phyloP scores from a whole-genome alignment of 352 stramenopile species.

The Globisporangium viniferum region DNA sequence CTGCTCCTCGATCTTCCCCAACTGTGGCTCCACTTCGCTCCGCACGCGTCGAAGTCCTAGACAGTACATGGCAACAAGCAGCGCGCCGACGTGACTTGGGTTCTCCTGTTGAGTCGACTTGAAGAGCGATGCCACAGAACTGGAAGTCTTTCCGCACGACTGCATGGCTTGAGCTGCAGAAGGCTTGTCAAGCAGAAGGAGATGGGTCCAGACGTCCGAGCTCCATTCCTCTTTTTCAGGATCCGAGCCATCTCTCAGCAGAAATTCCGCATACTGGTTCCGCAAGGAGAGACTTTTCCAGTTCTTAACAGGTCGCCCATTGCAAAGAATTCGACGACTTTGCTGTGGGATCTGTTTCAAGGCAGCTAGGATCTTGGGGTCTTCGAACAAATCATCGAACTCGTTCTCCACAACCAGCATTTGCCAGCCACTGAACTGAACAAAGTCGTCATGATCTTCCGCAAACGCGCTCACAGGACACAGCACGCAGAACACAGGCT shows the following conservation, averaged over 20 bases:
- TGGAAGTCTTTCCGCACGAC: constrained; percentile 43
- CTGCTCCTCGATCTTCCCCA: constrained; percentile 82
- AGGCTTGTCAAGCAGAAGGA: constrained; percentile 38
- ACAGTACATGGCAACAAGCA: constrained; percentile 55
- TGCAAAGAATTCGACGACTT: constrained; percentile 59
- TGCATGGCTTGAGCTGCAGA: constrained; percentile 43
- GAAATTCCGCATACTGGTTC: constrained; percentile 48
- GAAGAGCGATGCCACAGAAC: constrained; percentile 35
- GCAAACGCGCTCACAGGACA: constrained; percentile 55
- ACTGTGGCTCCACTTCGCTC: constrained; percentile 69
- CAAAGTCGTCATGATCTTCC: constrained; percentile 49
- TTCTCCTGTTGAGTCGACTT: constrained; percentile 34
- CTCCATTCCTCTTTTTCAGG: constrained; percentile 8
- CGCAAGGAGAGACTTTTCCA: constrained; percentile 44
- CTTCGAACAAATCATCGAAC: constrained; percentile 42
- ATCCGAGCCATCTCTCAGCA: constrained; percentile 29
- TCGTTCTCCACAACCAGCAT: constrained; percentile 78
- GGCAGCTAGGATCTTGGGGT: constrained; percentile 31
- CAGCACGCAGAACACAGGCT: constrained; percentile 61
- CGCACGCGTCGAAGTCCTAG: constrained; percentile 64
- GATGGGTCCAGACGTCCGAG: constrained; percentile 20
- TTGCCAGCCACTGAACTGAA: constrained; percentile 50
- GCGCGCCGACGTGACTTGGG: constrained; percentile 34
- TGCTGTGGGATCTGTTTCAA: constrained; percentile 46
- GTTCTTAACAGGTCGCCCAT: constrained; percentile 51